These are phyloP conservation scores for Penicillium cinerascens DNA, from an alignment of 495 filamentous ascomycete genomes.

Conservation along the genomic window DNA sequence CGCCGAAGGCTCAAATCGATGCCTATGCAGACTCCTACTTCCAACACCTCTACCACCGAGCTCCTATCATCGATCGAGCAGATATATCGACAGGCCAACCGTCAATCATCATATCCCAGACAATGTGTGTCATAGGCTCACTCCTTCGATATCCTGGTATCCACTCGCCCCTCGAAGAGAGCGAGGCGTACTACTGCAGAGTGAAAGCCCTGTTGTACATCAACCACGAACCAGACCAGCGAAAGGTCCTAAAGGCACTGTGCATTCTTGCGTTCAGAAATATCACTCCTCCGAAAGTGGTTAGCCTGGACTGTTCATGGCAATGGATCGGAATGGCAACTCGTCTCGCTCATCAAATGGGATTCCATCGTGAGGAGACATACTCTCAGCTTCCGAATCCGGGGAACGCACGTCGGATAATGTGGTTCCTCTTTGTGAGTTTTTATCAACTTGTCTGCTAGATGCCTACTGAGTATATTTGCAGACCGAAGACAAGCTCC, in stretches of 20 bases:
- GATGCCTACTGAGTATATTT: neutral
- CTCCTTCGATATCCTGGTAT: slow-evolving; percentile 3
- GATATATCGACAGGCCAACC: slow-evolving; percentile 1
- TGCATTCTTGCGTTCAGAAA: slow-evolving; percentile 7
- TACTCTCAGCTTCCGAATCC: slow-evolving; percentile 4
- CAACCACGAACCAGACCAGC: slow-evolving; percentile 5
- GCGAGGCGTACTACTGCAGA: slow-evolving; percentile 9
- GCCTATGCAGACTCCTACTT: slow-evolving; percentile 7
- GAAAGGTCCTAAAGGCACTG: neutral
- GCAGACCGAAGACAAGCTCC: slow-evolving; percentile 2
- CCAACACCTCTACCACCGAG: slow-evolving; percentile 5
- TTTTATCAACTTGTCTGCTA: neutral
- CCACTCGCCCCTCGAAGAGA: slow-evolving; percentile 3
- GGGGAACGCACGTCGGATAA: slow-evolving; percentile 4
- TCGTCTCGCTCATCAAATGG: slow-evolving; percentile 9
- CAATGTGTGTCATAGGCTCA: slow-evolving; percentile 3
- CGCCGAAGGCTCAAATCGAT: neutral
- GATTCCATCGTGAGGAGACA: slow-evolving; percentile 8
- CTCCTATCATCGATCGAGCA: neutral
- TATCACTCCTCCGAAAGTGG: slow-evolving; percentile 2
- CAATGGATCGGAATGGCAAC: slow-evolving; percentile 10
- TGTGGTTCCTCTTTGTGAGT: slow-evolving; percentile 10
- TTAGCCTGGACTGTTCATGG: slow-evolving; percentile 5
- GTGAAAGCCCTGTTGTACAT: slow-evolving; percentile 5
- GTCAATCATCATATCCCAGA: neutral